A percentile compares a stretch with the other conserved stretches of the same genome.
These are phyloP conservation scores for Marchantia paleacea DNA, from an alignment of 225 moss, liverwort and hornwort genomes.

Conservation along the genomic window DNA sequence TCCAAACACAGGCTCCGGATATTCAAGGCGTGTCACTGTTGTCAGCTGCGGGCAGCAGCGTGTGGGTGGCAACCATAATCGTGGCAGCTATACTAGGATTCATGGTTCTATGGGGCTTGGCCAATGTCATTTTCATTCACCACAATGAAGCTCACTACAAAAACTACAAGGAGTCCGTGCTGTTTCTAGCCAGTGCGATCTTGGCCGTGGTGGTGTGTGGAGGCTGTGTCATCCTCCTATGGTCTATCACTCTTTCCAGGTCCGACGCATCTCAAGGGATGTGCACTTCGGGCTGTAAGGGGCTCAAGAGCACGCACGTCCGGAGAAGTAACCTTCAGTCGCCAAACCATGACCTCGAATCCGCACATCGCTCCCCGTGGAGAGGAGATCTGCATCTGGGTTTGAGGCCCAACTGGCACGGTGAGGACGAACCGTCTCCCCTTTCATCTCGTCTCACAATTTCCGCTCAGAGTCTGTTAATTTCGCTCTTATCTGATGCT, in stretches of 20 bases:
- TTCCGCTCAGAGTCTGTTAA: neutral
- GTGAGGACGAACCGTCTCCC: neutral
- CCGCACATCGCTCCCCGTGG: constrained; percentile 22
- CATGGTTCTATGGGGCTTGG: constrained; percentile 37
- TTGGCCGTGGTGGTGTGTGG: constrained; percentile 47
- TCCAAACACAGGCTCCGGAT: constrained; percentile 28
- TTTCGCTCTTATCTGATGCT: neutral
- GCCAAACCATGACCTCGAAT: constrained; percentile 20
- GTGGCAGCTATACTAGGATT: constrained; percentile 30
- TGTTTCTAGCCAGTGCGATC: constrained; percentile 33
- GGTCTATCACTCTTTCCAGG: constrained; percentile 5
- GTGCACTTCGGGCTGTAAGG: neutral
- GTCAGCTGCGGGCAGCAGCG: constrained; percentile 39
- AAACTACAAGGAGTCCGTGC: constrained; percentile 25
- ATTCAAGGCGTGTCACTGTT: constrained; percentile 37
- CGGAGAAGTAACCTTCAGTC: constrained; percentile 17
- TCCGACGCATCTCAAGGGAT: neutral
- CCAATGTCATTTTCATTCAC: constrained; percentile 40
- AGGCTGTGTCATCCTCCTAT: constrained; percentile 32
- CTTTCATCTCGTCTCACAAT: no score
- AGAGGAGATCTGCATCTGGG: constrained; percentile 20
- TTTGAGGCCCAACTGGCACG: constrained; percentile 13
- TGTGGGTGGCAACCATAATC: constrained; percentile 33
- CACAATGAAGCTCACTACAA: constrained; percentile 9
- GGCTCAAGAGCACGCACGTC: neutral